Conservation (phyloP, 192 early-diverging fungal species). For the Backusella australiensis region DNA sequence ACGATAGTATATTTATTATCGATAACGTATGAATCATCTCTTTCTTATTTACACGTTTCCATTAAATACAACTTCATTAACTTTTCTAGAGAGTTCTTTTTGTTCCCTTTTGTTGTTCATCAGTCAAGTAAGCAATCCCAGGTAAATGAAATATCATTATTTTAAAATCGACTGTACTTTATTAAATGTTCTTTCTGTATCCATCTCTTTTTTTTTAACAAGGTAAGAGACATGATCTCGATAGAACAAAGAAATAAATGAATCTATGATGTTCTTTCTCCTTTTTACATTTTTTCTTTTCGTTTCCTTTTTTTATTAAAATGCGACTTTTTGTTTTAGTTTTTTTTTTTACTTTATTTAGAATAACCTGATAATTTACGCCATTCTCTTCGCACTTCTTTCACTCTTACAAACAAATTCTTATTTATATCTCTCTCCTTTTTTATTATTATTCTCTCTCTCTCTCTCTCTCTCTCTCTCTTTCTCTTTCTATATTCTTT, state of each 20-base stretch:
- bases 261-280: not conserved
- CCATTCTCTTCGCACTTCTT: not conserved
- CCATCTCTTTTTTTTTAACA: not conserved
- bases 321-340: not conserved
- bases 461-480: not conserved
- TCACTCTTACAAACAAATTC: not conserved
- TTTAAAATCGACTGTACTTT: not conserved
- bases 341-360: not conserved
- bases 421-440: not conserved
- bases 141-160: not conserved
- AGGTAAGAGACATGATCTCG: not conserved
- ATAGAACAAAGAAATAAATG: not conserved
- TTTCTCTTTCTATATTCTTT: not conserved
- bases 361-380: not conserved
- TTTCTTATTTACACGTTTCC: no score
- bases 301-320: not conserved
- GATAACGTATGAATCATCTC: no score
- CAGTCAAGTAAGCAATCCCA: not conserved
- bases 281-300: no score
- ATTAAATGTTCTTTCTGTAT: not conserved
- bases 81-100: slow-evolving; percentile 42
- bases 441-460: not conserved
- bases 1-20: slow-evolving; percentile 59
- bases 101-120: not conserved
- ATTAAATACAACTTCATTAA: not conserved